Base-by-base conservation (phyloP, 225 moss, liverwort and hornwort species). In the Takakia lepidozioides region DNA sequence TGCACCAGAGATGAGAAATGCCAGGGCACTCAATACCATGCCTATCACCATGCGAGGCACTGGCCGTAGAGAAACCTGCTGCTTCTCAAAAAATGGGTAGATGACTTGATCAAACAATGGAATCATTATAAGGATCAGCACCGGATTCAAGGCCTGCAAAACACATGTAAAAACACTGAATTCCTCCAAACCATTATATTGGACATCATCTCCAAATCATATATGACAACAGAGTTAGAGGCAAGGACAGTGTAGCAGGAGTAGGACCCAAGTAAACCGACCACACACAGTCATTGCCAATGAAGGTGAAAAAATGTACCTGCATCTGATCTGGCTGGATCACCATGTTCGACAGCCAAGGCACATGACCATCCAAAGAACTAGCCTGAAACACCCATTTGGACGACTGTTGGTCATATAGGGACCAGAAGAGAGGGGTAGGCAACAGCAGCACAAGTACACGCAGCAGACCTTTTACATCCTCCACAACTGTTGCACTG, bases 321-420 rank as follows among this genome's bases (percentile, higher is more conserved):
- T 98, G 98, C 98, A 98, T 91, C 64, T 98, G 98, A 38, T 98
- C 98, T 51, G 91, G 82, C 55, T 91, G 52, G 29, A 98, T 74
- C 10, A 62, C 69, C 2, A 86, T 1, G 21, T 73, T 71, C 45
- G 82, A 84, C 27, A 90, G 38, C 85, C 88, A 85, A 7, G 85
- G 70, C 25, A 83, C 5, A 28, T 52, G 68, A 8, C 86, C 80
- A 21, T 98, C 54, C 35, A 98, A 62, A 3, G 36, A 38, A 23
- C 22, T 59, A n/a, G 78, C 95, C 66, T 98, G 98, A 37, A 91
- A 91, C 35, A 98, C 87, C 98, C 98, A 98, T 65, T 85, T 98
- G 9, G 98, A 87, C 10, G 87, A 76, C 57, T 91, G 90, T 46
- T 98, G 98, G 59, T 98, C 98, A 15, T 47, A 91, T 22, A 98